Evolutionary conservation across 352 stramenopile genomes (phyloP).

Genomic region (Phytophthora palmivora): DNA sequence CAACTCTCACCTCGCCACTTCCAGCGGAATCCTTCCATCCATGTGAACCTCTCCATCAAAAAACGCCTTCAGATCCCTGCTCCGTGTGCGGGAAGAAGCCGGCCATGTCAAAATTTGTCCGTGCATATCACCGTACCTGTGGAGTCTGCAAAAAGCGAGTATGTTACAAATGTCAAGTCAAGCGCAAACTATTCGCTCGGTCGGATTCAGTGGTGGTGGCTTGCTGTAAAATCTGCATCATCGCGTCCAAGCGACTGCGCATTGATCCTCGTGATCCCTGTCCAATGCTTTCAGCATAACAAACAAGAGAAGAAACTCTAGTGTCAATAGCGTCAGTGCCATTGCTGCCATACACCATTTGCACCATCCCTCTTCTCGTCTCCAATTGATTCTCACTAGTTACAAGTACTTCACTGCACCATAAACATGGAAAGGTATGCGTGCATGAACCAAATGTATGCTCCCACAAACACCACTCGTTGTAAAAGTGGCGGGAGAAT

Average conservation of each 20-base stretch:
- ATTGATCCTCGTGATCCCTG: conserved; percentile 45
- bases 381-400: no score
- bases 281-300: no score
- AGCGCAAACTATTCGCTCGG: conserved; percentile 36
- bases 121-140: conserved; percentile 23
- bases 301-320: no score
- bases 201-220: conserved; percentile 33
- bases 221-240: conserved; percentile 49
- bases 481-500: conserved; percentile 68
- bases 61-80: conserved; percentile 18
- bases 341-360: no score
- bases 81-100: conserved; percentile 29
- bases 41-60: conserved; percentile 15
- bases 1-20: no score
- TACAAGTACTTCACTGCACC: conserved; percentile 8
- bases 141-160: conserved; percentile 36
- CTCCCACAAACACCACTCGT: conserved; percentile 63
- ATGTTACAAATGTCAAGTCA: conserved; percentile 50
- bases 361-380: no score
- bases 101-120: conserved; percentile 23
- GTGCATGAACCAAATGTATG: conserved; percentile 83
- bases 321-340: no score
- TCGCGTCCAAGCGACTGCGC: conserved; percentile 37
- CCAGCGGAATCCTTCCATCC: no score
- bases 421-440: conserved; percentile 57